phyloP scores from a whole-genome alignment of 2,329 filamentous ascomycete genomes.

The Bimuria novae-zelandiae region DNA sequence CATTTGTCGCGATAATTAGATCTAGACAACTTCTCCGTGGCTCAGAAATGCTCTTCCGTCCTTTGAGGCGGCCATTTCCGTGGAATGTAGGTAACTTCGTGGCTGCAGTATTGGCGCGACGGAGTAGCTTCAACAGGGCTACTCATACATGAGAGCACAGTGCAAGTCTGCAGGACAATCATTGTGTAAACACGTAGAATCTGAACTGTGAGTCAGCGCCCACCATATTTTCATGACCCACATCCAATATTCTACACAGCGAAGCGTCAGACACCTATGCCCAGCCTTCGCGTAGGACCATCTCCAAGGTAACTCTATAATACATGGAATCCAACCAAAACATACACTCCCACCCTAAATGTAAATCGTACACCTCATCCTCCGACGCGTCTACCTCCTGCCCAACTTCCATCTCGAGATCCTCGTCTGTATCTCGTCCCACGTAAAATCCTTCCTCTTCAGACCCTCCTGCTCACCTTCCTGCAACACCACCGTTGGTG shows the following conservation, averaged over 20 bases:
- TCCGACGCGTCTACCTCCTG: conserved; percentile 51
- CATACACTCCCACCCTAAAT: conserved; percentile 4
- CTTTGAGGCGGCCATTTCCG: no score
- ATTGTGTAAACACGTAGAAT: no score
- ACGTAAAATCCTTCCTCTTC: conserved; percentile 70
- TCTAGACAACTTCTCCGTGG: no score
- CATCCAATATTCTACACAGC: not conserved
- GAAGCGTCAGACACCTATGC: not conserved
- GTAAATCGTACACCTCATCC: conserved; percentile 3
- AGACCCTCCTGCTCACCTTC: conserved; percentile 79
- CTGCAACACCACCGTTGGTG: conserved; percentile 92
- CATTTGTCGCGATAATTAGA: no score
- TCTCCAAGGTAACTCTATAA: not conserved
- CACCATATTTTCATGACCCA: no score
- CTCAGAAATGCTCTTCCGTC: no score
- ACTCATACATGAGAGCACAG: no score
- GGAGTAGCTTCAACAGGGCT: no score
- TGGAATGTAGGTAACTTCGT: no score
- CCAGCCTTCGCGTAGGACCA: not conserved
- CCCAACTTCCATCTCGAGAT: conserved; percentile 86
- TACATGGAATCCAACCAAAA: not conserved
- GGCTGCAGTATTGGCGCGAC: no score
- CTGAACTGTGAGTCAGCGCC: no score
- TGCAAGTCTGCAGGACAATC: no score
- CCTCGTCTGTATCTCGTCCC: conserved; percentile 87